These are phyloP conservation scores for Neoconidiobolus thromboides DNA, from an alignment of 371 early-diverging fungal species.

Conservation along the genomic window DNA sequence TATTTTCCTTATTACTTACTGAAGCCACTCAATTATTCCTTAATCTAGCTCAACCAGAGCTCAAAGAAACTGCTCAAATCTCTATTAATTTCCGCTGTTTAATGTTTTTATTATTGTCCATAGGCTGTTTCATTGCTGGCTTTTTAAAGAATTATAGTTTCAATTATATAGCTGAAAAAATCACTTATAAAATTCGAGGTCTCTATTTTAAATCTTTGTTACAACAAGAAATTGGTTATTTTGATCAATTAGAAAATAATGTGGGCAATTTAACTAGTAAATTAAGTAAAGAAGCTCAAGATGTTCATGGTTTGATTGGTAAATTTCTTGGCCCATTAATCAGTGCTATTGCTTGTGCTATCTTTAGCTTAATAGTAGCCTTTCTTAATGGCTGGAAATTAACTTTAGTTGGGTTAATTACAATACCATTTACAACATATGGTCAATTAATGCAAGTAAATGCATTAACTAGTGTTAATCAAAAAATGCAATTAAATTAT, in stretches of 20 bases:
- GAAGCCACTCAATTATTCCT: constrained; percentile 5
- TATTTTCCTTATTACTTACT: constrained; percentile 18
- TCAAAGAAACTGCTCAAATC: neutral
- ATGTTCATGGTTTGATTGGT: constrained; percentile 42
- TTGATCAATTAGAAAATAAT: constrained; percentile 61
- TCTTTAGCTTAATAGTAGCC: constrained; percentile 19
- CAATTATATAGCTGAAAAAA: constrained; percentile 19
- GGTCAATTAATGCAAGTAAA: constrained; percentile 18
- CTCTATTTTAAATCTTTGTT: constrained; percentile 33
- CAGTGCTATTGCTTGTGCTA: constrained; percentile 25
- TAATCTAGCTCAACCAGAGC: neutral
- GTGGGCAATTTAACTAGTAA: constrained; percentile 68
- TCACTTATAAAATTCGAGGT: constrained; percentile 35
- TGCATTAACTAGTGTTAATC: constrained; percentile 24
- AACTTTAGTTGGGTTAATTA: constrained; percentile 48
- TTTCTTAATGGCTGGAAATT: constrained; percentile 71
- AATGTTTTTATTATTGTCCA: constrained; percentile 37
- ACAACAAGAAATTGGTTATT: constrained; percentile 71
- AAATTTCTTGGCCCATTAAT: constrained; percentile 39
- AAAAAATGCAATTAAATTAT: constrained; percentile 39
- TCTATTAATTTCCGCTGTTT: constrained; percentile 31
- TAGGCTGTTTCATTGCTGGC: constrained; percentile 24
- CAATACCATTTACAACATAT: constrained; percentile 21
- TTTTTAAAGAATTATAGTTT: constrained; percentile 21
- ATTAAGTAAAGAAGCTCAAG: constrained; percentile 62